Evolutionary conservation across 129 eudicot species (phyloP).

Genomic region (Lactuca saligna): DNA sequence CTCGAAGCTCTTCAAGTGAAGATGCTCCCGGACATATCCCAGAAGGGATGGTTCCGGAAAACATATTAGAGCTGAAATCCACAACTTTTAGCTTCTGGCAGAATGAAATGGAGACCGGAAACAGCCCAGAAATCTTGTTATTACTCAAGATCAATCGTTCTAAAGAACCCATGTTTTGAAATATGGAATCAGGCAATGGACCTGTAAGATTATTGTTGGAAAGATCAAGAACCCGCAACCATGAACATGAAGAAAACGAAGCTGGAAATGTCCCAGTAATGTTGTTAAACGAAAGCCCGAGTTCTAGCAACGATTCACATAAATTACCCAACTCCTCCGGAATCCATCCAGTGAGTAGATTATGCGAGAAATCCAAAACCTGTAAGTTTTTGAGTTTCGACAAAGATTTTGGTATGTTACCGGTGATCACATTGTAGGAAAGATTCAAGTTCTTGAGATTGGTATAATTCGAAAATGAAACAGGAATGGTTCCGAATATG

Average conservation of each 20-base stretch:
- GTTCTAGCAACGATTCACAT: constrained; percentile 56
- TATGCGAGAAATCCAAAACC: constrained; percentile 69
- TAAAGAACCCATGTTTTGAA: constrained; percentile 52
- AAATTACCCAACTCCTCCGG: constrained; percentile 63
- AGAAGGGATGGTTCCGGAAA: constrained; percentile 69
- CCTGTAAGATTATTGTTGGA: constrained; percentile 77
- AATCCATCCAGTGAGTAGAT: constrained; percentile 74
- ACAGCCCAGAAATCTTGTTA: constrained; percentile 63
- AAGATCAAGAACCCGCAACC: constrained; percentile 72
- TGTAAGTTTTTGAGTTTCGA: constrained; percentile 57
- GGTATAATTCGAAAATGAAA: constrained; percentile 59
- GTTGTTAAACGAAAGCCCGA: constrained; percentile 62
- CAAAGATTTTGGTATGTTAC: constrained; percentile 52
- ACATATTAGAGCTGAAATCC: constrained; percentile 86
- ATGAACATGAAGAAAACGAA: constrained; percentile 65
- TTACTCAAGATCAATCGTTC: constrained; percentile 57
- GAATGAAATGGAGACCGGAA: constrained; percentile 58
- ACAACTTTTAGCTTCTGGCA: constrained; percentile 60
- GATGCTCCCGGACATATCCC: constrained; percentile 63
- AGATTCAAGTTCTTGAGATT: constrained; percentile 53
- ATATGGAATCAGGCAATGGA: constrained; percentile 54
- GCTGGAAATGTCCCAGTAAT: constrained; percentile 65
- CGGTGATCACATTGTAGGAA: constrained; percentile 56
- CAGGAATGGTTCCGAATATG: constrained; percentile 51
- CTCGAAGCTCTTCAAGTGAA: constrained; percentile 77